A percentile compares a stretch with the other conserved stretches of the same genome.
phyloP scores from a whole-genome alignment of 78 protist genomes.

The Pigoraptor vietnamica region DNA sequence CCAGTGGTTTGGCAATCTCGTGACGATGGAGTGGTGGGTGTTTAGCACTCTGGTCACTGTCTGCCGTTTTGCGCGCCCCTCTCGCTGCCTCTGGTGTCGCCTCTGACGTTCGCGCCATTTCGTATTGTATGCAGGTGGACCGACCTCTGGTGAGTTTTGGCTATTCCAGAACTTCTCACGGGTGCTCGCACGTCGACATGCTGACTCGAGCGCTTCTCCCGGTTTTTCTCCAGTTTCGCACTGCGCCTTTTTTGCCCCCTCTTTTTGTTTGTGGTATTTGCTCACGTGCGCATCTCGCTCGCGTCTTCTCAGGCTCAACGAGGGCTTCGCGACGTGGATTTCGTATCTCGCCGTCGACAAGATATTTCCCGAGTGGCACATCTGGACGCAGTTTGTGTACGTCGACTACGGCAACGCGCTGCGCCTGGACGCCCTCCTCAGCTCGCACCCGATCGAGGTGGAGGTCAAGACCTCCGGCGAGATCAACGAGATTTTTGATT shows the following conservation, averaged over 20 bases:
- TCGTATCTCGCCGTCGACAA: slow-evolving; percentile 12
- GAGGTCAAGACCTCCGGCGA: slow-evolving; percentile 54
- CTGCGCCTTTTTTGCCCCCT: too few relatives aligned
- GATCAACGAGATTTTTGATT: slow-evolving; percentile 85
- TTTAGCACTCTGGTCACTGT: slow-evolving; percentile 80
- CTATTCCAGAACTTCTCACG: too few relatives aligned
- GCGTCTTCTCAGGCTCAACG: slow-evolving; percentile 58
- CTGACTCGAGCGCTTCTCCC: too few relatives aligned
- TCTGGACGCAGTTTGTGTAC: slow-evolving; percentile 20
- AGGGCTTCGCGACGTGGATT: slow-evolving; percentile 69
- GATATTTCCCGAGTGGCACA: slow-evolving; percentile 11
- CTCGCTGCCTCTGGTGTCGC: too few relatives aligned
- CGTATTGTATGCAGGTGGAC: too few relatives aligned
- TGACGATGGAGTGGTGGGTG: slow-evolving; percentile 93
- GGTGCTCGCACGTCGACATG: too few relatives aligned
- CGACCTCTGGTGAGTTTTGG: too few relatives aligned
- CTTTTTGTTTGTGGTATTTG: too few relatives aligned
- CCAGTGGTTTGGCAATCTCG: slow-evolving; percentile 83
- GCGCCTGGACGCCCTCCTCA: slow-evolving; percentile 59
- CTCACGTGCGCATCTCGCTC: too few relatives aligned
- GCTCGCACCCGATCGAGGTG: slow-evolving; percentile 87
- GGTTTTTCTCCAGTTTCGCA: too few relatives aligned
- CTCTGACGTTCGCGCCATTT: too few relatives aligned
- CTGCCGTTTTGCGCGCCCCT: too few relatives aligned
- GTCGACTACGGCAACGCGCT: slow-evolving; percentile 47